phyloP scores from a whole-genome alignment of 176 grass and related monocot genomes.

The Poa annua region DNA sequence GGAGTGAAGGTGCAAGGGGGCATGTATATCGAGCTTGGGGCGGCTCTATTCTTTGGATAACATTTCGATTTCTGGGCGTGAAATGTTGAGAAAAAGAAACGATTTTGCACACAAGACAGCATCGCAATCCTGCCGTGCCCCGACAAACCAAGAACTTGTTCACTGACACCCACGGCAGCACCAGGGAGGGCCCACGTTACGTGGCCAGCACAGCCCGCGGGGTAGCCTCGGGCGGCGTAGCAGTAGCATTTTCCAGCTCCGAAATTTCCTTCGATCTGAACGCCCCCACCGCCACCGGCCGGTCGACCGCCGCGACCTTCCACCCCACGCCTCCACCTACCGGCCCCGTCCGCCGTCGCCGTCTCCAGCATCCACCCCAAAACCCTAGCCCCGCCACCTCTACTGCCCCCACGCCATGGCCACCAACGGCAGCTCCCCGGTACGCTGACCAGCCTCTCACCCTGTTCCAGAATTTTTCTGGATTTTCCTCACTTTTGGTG shows the following conservation, averaged over 20 bases:
- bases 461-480: neutral
- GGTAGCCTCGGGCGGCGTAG: constrained; percentile 32
- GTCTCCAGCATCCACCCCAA: constrained; percentile 23
- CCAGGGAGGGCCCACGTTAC: constrained; percentile 35
- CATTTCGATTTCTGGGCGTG: too few species aligned
- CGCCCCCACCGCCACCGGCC: constrained; percentile 48
- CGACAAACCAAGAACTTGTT: constrained; percentile 2
- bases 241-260: constrained; percentile 42
- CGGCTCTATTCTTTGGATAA: too few species aligned
- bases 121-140: neutral
- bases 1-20: too few species aligned
- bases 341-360: neutral
- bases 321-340: constrained; percentile 29
- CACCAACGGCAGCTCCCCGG: constrained; percentile 69
- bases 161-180: constrained; percentile 10
- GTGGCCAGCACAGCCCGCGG: constrained; percentile 40
- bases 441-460: constrained; percentile 33
- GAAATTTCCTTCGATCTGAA: constrained; percentile 49
- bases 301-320: constrained; percentile 24
- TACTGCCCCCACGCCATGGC: constrained; percentile 45
- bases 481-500: neutral
- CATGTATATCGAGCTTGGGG: too few species aligned
- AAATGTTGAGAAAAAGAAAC: neutral
- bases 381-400: constrained; percentile 26
- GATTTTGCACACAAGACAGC: neutral